Conservation (phyloP, 148 eudicot genomes). For the Amaranthus palmeri region DNA sequence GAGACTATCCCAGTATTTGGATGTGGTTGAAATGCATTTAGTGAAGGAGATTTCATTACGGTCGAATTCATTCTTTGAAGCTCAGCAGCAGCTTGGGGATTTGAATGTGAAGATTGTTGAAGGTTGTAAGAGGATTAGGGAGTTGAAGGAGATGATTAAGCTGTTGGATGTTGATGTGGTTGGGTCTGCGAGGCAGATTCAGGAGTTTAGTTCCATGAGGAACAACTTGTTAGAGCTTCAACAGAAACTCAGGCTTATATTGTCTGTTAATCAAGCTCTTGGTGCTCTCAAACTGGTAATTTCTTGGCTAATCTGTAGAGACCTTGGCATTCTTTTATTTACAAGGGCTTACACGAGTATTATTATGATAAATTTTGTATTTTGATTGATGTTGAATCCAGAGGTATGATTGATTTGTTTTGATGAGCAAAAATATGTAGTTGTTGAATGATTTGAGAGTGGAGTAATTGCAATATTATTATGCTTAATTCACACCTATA, state of each 20-base stretch:
- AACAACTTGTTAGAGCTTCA: constrained; percentile 54
- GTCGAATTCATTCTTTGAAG: constrained; percentile 82
- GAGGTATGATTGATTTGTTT: neutral
- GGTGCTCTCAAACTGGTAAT: constrained; percentile 72
- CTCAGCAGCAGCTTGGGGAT: constrained; percentile 78
- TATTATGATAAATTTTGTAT: neutral
- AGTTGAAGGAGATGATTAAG: constrained; percentile 68
- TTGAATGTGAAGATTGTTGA: constrained; percentile 72
- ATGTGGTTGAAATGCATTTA: constrained; percentile 90
- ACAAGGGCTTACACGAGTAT: no score
- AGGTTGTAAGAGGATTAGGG: constrained; percentile 71
- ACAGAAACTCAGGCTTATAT: constrained; percentile 68
- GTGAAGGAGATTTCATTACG: constrained; percentile 91
- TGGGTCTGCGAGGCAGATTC: constrained; percentile 57
- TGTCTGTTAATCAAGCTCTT: constrained; percentile 79
- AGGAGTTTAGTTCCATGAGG: constrained; percentile 50
- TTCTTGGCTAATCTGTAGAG: neutral
- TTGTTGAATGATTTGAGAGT: neutral
- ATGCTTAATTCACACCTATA: no score
- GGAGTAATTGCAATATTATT: neutral
- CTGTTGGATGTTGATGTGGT: constrained; percentile 72
- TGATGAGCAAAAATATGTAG: neutral
- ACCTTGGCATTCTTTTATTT: neutral
- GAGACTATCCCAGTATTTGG: constrained; percentile 79
- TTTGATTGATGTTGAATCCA: neutral